Evolutionary conservation across 2,329 filamentous ascomycete species (phyloP), one percentile per base, ranked within the genome.

Genomic region (Neofusicoccum laricinum): DNA sequence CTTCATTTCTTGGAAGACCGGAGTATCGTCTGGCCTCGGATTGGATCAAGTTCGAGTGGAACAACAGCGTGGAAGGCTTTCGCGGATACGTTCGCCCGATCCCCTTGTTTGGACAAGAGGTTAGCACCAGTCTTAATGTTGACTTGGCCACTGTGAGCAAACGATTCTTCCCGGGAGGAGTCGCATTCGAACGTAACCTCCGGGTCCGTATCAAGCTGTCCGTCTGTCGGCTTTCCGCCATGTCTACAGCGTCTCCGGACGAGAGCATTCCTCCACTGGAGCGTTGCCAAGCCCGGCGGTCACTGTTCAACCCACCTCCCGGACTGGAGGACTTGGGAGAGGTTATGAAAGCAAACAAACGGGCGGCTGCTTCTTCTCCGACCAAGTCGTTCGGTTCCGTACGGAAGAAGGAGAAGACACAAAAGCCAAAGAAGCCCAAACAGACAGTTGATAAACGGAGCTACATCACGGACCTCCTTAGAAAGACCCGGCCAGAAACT

Each of bases 181-280:
- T 76, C 11, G 69, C 66, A 4, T 76, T 75, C 61, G 70, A 77
- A 59, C 70, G 71, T 14, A 69, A 59, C 21, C 70, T 69, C 30
- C 74, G 76, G 3, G 72, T 74, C 64, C 67, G 10, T 10, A 67
- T 77, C 48, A 69, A 69, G 21, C 65, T 74, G 5, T 36, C 48
- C 3, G 51, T 65, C 10, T 46, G 30, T 36, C 25, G 45, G n/a
- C 15, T 34, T 2, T 19, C 36, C 5, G 8, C 6, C 11, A 11
- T 53, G 12, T 17, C 45, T 43, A 25, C 36, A 34, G 17, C 21
- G 3, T 48, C 50, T 34, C 36, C 49, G 10, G 8, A 17, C 10
- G 49, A 57, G 15, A 48, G 30, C 10, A n/a, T 41, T 17, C 57
- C 34, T 8, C 12, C 11, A 4, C 30, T 48, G n/a, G 36, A 38